Evolutionary conservation across 352 stramenopile genomes (phyloP), one percentile per base, ranked within the genome.

Genomic region (Globisporangium cystogenes): DNA sequence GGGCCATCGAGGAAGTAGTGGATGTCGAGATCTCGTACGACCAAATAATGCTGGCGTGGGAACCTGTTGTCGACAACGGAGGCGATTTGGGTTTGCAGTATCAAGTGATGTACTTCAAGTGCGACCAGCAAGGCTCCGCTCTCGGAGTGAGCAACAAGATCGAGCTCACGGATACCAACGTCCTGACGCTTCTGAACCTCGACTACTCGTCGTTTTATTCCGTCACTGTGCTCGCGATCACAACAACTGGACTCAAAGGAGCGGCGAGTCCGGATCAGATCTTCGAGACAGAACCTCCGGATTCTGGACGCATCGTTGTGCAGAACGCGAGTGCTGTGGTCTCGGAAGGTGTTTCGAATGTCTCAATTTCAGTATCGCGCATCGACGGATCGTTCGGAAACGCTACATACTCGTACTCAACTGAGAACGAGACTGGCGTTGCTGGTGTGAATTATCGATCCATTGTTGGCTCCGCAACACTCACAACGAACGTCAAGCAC

Each of bases 301-400:
- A 69, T 4, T 24, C 41, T 7, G 77, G 77, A 3, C 50, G 68
- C 0, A 49, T 83, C 5, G 21, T 76, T 1, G 68, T 66, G 24
- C 36, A 60, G 24, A 31, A 44, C 0, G 18, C 24, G 0, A 55
- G 70, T 12, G 21, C 76, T 3, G 41, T 16, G 0, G 60, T 82
- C 21, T 50, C 18, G 36, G 76, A 88, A 59, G 50, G 72, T n/a
- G 51, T 47, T 0, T 18, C 39, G 0, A 29, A 55, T 7, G 70
- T 75, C 0, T 54, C 44, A 1, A 48, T 88, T 23, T 64, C 66
- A 2, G 45, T 88, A n/a, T 21, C 45, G 10, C 72, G 76, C 5
- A 60, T 85, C 1, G 66, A 82, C 21, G 76, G 76, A 8, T 85
- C 76, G 2, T 88, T 69, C 52, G 74, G 68, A 27, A 55, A 69